Conservation (phyloP, 371 early-diverging fungal genomes). For the Zancudomyces culisetae region DNA sequence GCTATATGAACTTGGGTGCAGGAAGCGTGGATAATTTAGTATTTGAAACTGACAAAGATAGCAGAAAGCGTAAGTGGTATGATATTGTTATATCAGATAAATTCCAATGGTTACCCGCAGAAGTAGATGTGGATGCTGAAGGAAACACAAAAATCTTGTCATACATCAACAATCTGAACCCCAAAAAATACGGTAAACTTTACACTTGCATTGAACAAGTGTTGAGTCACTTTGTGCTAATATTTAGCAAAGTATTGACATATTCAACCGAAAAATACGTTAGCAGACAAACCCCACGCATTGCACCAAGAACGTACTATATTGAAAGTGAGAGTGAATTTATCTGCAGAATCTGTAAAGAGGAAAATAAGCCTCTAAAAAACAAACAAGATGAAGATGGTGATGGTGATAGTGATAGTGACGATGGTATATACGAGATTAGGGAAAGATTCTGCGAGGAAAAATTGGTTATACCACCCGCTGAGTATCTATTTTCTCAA, state of each 20-base stretch:
- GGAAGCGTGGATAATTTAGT: background rate
- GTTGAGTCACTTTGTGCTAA: background rate
- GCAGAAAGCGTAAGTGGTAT: background rate
- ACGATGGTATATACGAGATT: too few relatives aligned
- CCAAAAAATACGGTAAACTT: constrained; percentile 14
- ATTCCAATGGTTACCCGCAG: constrained; percentile 35
- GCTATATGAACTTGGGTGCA: background rate
- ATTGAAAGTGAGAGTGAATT: background rate
- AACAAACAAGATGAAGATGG: too few relatives aligned
- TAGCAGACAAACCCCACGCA: background rate
- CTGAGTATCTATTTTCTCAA: too few relatives aligned
- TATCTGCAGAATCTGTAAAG: too few relatives aligned
- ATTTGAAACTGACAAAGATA: background rate
- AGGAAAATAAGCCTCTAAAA: background rate
- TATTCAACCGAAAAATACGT: background rate
- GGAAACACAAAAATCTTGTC: constrained; percentile 20
- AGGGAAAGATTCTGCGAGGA: too few relatives aligned
- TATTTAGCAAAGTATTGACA: background rate
- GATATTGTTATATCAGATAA: background rate
- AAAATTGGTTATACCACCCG: too few relatives aligned
- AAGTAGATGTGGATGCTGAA: constrained; percentile 21
- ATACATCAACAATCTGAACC: constrained; percentile 43
- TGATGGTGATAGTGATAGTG: too few relatives aligned
- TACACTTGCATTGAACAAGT: constrained; percentile 10
- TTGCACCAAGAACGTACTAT: background rate